Percentiles rank a stretch among this genome's conserved stretches.
phyloP scores from a whole-genome alignment of 2,329 filamentous ascomycete species.

The Cladophialophora carrionii region DNA sequence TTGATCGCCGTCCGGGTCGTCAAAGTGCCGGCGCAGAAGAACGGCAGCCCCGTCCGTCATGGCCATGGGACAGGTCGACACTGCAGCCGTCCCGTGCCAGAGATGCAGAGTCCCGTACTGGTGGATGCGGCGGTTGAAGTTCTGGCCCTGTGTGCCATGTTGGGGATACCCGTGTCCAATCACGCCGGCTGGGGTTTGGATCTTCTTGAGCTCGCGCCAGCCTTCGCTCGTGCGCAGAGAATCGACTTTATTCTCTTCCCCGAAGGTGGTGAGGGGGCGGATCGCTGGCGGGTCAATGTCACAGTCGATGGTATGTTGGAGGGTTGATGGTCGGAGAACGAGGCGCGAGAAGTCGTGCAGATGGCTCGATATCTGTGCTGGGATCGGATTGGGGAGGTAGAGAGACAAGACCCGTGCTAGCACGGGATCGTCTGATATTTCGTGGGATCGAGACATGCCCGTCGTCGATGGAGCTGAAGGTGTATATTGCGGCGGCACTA shows the following conservation, averaged over 20 bases:
- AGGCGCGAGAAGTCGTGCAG: conserved; percentile 34
- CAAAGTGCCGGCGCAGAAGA: conserved; percentile 36
- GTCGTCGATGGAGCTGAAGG: not conserved
- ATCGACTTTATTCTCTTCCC: conserved; percentile 32
- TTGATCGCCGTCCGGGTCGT: conserved; percentile 26
- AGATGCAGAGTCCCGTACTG: conserved; percentile 62
- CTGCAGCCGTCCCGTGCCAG: conserved; percentile 63
- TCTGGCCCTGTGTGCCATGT: conserved; percentile 3
- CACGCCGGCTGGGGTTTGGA: conserved; percentile 62
- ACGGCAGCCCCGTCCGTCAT: conserved; percentile 57
- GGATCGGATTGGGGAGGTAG: conserved; percentile 29
- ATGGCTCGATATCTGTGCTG: conserved; percentile 22
- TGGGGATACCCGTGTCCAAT: conserved; percentile 61
- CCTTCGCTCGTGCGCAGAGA: conserved; percentile 59
- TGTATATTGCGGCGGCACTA: conserved; percentile 32
- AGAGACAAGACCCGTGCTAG: conserved; percentile 27
- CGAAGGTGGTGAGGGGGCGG: conserved; percentile 35
- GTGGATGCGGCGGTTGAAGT: conserved; percentile 58
- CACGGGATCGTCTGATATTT: conserved; percentile 29
- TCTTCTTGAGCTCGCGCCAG: conserved; percentile 60
- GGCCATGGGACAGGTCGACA: conserved; percentile 66
- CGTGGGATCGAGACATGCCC: not conserved
- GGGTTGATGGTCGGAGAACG: conserved; percentile 27
- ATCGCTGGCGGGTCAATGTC: conserved; percentile 33
- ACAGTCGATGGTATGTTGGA: conserved; percentile 32